phyloP scores from a whole-genome alignment of 345 rosid species.

The Sisymbrium irio region DNA sequence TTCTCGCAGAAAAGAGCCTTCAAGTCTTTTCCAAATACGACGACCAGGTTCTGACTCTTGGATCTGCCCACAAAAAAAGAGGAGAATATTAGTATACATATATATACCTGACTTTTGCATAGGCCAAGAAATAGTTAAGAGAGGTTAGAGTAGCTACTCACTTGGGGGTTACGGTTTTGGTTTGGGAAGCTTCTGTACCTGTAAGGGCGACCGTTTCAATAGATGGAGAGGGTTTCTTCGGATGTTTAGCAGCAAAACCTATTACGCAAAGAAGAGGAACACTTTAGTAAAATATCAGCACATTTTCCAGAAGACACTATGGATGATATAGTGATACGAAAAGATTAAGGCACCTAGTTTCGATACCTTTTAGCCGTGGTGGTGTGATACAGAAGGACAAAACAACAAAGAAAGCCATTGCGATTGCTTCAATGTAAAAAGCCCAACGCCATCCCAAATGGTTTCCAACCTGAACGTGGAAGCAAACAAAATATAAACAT shows the following conservation, averaged over 20 bases:
- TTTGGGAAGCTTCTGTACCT: background rate
- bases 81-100: background rate
- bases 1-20: slow-evolving; percentile 68
- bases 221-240: slow-evolving; percentile 50
- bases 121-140: background rate
- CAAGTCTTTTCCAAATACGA: slow-evolving; percentile 61
- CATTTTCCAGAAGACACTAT: background rate
- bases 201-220: slow-evolving; percentile 43
- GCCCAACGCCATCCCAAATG: slow-evolving; percentile 78
- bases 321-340: background rate
- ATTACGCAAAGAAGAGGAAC: background rate
- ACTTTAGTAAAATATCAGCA: background rate
- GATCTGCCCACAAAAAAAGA: slow-evolving; percentile 14
- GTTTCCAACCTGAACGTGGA: slow-evolving; percentile 60
- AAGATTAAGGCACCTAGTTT: background rate
- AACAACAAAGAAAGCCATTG: slow-evolving; percentile 81
- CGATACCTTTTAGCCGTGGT: slow-evolving; percentile 75
- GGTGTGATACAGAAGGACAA: slow-evolving; percentile 79
- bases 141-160: background rate
- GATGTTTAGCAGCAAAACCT: slow-evolving; percentile 72
- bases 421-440: slow-evolving; percentile 77
- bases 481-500: background rate
- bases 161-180: slow-evolving; percentile 9
- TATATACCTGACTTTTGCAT: background rate
- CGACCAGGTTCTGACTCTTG: slow-evolving; percentile 40